Conservation (phyloP, 2,329 filamentous ascomycete species). For the Fusarium solani-melongenae region DNA sequence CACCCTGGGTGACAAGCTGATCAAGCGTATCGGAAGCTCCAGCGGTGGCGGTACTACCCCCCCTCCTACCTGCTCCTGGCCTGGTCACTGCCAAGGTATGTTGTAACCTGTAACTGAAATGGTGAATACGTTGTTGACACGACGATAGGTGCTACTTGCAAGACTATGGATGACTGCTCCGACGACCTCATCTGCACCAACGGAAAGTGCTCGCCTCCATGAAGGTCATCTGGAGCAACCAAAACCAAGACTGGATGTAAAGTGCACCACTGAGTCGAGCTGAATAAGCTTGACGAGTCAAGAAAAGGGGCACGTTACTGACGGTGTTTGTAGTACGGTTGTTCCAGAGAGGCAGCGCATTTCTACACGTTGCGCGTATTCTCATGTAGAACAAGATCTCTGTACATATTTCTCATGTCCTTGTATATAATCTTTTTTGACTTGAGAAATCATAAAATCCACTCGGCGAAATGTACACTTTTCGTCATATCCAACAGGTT, state of each 20-base stretch:
- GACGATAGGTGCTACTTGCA: slow-evolving; percentile 37
- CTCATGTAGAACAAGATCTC: background rate
- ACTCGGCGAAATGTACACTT: background rate
- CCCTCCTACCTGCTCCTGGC: slow-evolving; percentile 29
- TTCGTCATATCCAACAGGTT: background rate
- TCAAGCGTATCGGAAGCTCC: slow-evolving; percentile 48
- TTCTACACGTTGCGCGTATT: background rate
- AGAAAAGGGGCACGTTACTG: background rate
- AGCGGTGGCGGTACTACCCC: background rate
- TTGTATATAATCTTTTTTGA: background rate
- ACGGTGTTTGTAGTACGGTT: background rate
- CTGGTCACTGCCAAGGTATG: slow-evolving; percentile 31
- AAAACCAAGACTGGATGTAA: background rate
- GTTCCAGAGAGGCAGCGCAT: background rate
- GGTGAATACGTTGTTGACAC: background rate
- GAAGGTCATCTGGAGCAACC: background rate
- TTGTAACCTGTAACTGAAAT: background rate
- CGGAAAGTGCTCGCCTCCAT: slow-evolving; percentile 31
- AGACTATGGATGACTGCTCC: slow-evolving; percentile 36
- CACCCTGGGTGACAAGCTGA: slow-evolving; percentile 61
- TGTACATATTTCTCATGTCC: background rate
- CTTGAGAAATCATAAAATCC: background rate
- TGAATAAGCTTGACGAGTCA: background rate
- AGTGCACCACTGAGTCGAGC: background rate
- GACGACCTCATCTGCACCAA: slow-evolving; percentile 37